Percentiles rank a stretch among this genome's conserved stretches.
phyloP scores from a whole-genome alignment of 345 rosid genomes.

The Excoecaria agallocha region DNA sequence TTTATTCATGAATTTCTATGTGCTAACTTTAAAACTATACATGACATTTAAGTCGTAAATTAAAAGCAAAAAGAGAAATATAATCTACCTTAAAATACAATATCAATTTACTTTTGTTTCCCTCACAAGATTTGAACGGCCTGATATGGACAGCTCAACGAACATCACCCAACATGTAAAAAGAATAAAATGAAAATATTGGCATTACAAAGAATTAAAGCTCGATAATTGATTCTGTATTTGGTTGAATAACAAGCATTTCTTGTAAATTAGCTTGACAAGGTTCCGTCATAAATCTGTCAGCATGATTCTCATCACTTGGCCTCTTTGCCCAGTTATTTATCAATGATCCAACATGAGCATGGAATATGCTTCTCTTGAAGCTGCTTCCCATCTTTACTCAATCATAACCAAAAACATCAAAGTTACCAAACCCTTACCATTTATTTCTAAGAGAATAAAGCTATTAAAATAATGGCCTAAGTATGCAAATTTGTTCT shows the following conservation, averaged over 20 bases:
- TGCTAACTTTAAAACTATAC: too few species aligned
- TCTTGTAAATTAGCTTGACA: constrained; percentile 18
- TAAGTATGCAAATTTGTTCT: too few species aligned
- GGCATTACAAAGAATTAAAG: not conserved
- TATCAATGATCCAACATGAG: constrained; percentile 20
- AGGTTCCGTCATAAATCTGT: constrained; percentile 15
- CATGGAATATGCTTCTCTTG: constrained; percentile 49
- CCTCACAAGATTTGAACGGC: not conserved
- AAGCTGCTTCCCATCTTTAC: constrained; percentile 68
- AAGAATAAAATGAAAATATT: not conserved
- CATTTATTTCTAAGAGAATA: not conserved
- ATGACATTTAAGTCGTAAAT: too few species aligned
- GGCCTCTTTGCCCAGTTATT: too few species aligned
- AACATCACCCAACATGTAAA: not conserved
- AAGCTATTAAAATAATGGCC: too few species aligned
- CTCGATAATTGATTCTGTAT: constrained; percentile 8
- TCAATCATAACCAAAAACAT: not conserved
- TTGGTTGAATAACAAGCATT: constrained; percentile 16
- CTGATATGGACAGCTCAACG: not conserved
- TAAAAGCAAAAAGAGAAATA: not conserved
- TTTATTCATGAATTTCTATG: too few species aligned
- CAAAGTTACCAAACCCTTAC: too few species aligned
- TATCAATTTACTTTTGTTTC: not conserved
- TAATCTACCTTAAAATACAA: too few species aligned
- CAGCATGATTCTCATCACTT: too few species aligned